Percentiles rank a stretch among this genome's conserved stretches.
These are phyloP conservation scores for Hydnomerulius pinastri DNA, from an alignment of 768 basidiomycete species.

Conservation along the genomic window DNA sequence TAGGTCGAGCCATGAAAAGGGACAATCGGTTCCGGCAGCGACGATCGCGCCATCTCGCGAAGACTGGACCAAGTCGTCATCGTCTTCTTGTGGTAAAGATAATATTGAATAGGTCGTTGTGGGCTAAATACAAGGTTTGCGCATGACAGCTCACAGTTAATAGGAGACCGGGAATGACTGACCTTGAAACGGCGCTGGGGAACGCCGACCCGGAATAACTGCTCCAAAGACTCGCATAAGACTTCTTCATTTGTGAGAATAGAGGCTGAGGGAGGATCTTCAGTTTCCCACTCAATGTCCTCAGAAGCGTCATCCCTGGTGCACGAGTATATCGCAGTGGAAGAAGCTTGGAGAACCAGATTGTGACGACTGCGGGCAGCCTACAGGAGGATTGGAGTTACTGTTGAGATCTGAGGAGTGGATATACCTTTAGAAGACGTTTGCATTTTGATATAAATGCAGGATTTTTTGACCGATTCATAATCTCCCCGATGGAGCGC, in stretches of 20 bases:
- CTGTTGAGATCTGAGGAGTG: not conserved
- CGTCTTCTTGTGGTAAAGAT: slow-evolving; percentile 18
- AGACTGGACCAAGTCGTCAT: slow-evolving; percentile 21
- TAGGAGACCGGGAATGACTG: slow-evolving; percentile 13
- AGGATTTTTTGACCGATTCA: slow-evolving; percentile 50
- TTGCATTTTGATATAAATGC: slow-evolving; percentile 47
- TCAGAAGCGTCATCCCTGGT: slow-evolving; percentile 7
- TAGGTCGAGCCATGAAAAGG: slow-evolving; percentile 17
- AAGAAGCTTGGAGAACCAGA: slow-evolving; percentile 28
- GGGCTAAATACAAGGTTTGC: slow-evolving; percentile 17
- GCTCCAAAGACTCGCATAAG: slow-evolving; percentile 45
- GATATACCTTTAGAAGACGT: slow-evolving; percentile 50
- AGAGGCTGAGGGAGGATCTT: not conserved
- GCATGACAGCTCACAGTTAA: slow-evolving; percentile 3
- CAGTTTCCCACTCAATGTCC: slow-evolving; percentile 15
- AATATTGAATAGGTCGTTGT: slow-evolving; percentile 8
- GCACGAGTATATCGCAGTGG: slow-evolving; percentile 29
- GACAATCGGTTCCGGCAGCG: not conserved
- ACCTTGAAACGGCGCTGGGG: slow-evolving; percentile 52
- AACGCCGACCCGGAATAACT: slow-evolving; percentile 43
- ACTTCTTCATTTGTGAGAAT: slow-evolving; percentile 37
- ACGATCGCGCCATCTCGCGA: slow-evolving; percentile 6
- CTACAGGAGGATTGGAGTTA: slow-evolving; percentile 21
- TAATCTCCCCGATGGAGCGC: slow-evolving; percentile 51
- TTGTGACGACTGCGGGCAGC: slow-evolving; percentile 24